phyloP scores from a whole-genome alignment of 306 rosid species.

The Acacia acuminata region DNA sequence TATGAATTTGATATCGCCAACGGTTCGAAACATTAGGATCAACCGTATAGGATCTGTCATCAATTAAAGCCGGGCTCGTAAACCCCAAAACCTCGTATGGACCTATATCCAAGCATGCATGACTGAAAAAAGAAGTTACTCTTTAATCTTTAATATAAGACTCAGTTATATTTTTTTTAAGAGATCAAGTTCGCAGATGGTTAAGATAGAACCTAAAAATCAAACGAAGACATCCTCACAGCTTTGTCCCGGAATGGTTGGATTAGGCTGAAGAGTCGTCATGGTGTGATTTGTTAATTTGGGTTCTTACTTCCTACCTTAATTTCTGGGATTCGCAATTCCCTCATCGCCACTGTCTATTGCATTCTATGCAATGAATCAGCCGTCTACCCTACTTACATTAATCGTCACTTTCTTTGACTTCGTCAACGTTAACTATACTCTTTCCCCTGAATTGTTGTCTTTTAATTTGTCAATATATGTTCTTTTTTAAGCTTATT shows the following conservation, averaged over 20 bases:
- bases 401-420: neutral
- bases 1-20: neutral
- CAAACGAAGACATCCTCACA: neutral
- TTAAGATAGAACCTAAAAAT: neutral
- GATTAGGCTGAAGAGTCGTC: neutral
- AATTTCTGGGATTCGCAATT: constrained; percentile 19
- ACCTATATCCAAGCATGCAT: neutral
- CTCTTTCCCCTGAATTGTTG: neutral
- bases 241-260: neutral
- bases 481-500: neutral
- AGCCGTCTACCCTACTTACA: neutral
- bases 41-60: neutral
- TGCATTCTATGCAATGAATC: neutral
- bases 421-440: neutral
- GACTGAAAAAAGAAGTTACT: neutral
- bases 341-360: neutral
- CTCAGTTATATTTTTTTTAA: no score
- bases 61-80: neutral
- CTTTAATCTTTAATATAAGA: neutral
- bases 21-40: neutral
- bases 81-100: neutral
- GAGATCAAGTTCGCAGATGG: neutral
- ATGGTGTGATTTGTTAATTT: neutral
- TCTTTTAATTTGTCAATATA: neutral
- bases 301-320: neutral